Evolutionary conservation across 768 basidiomycete species (phyloP).

Genomic region (Ramaria sp.): DNA sequence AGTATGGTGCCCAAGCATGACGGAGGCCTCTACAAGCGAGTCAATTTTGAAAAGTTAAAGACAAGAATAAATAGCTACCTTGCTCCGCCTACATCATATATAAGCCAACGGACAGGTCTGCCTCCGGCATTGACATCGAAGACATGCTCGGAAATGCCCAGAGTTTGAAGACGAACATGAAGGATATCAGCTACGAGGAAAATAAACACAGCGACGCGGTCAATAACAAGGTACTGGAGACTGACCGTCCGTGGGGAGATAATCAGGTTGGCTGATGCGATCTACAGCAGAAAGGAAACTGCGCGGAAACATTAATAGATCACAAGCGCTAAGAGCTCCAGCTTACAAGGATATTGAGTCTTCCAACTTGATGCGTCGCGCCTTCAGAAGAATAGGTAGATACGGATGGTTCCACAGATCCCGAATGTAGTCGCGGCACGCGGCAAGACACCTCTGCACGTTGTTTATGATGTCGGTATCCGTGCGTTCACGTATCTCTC

Average conservation of each 20-base stretch:
- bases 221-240: conserved; percentile 4
- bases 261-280: conserved; percentile 59
- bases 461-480: conserved; percentile 32
- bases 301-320: conserved; percentile 6
- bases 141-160: conserved; percentile 68
- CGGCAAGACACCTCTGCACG: conserved; percentile 48
- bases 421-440: conserved; percentile 39
- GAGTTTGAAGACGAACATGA: conserved; percentile 67
- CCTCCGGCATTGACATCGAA: conserved; percentile 59
- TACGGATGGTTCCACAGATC: conserved; percentile 63
- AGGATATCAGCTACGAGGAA: conserved; percentile 53
- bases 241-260: conserved; percentile 58
- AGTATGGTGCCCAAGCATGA: conserved; percentile 76
- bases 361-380: conserved; percentile 54
- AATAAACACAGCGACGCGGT: background rate
- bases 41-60: conserved; percentile 2
- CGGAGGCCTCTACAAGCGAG: conserved; percentile 21
- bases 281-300: conserved; percentile 62
- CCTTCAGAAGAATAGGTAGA: conserved; percentile 43
- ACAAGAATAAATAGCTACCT: conserved; percentile 26
- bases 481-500: conserved; percentile 16
- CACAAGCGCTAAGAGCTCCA: background rate
- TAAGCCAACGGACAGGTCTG: conserved; percentile 57
- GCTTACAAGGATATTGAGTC: conserved; percentile 70
- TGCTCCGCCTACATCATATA: conserved; percentile 80